phyloP scores from a whole-genome alignment of 768 basidiomycete species.

The Clitopilus passeckerianus region DNA sequence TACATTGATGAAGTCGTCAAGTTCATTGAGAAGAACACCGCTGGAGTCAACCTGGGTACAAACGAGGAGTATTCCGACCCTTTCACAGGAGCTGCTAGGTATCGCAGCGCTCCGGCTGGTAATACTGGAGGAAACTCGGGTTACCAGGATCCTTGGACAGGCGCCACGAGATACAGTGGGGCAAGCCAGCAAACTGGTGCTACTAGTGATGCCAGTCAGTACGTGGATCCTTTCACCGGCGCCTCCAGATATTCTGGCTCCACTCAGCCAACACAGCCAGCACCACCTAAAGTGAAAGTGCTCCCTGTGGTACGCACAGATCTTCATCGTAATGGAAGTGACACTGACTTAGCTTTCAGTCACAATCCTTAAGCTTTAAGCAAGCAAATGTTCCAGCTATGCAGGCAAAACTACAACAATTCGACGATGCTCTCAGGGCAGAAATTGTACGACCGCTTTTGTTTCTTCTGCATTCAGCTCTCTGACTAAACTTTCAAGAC shows the following conservation, averaged over 20 bases:
- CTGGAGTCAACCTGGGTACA: conserved; percentile 65
- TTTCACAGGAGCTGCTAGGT: conserved; percentile 78
- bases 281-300: conserved; percentile 35
- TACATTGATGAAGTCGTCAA: conserved; percentile 88
- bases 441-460: conserved; percentile 52
- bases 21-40: conserved; percentile 92
- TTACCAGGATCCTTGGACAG: conserved; percentile 69
- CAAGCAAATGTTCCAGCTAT: conserved; percentile 78
- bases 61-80: conserved; percentile 75
- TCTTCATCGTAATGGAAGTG: background rate
- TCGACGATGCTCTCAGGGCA: conserved; percentile 60
- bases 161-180: conserved; percentile 57
- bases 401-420: conserved; percentile 72
- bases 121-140: conserved; percentile 26
- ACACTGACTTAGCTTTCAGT: conserved; percentile 28
- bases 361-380: conserved; percentile 71
- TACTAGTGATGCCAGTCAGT: conserved; percentile 25
- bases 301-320: conserved; percentile 44
- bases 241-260: conserved; percentile 55
- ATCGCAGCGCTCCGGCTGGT: conserved; percentile 37
- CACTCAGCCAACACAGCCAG: conserved; percentile 26
- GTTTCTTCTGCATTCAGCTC: background rate
- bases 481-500: conserved; percentile 37
- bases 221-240: conserved; percentile 67
- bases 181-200: conserved; percentile 29